These are phyloP conservation scores for Talaromyces islandicus DNA, from an alignment of 2,329 filamentous ascomycete species.

Conservation along the genomic window DNA sequence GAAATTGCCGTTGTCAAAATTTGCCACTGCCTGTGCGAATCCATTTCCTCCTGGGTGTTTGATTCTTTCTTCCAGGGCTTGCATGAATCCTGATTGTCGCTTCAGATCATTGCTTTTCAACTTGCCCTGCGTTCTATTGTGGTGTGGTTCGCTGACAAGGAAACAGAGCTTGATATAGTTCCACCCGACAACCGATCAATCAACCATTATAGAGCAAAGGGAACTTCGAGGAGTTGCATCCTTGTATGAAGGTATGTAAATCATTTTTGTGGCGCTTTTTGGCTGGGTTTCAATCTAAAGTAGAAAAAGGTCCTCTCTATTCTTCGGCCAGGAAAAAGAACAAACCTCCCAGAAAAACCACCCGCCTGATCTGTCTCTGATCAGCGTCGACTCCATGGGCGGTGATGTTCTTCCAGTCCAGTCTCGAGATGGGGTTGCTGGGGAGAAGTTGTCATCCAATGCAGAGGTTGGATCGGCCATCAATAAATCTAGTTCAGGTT, in stretches of 20 bases:
- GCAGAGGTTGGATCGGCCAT: constrained; percentile 7
- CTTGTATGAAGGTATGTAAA: not conserved
- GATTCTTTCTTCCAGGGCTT: not conserved
- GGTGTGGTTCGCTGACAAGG: not conserved
- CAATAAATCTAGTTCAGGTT: constrained; percentile 10
- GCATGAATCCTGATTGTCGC: not conserved
- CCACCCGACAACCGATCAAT: not conserved
- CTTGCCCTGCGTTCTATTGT: not conserved
- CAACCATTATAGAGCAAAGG: not conserved
- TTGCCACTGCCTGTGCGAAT: not conserved
- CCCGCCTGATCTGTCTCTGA: not conserved
- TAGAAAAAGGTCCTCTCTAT: not conserved
- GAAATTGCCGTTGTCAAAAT: not conserved
- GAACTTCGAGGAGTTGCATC: not conserved
- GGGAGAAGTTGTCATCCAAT: constrained; percentile 10
- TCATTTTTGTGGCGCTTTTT: not conserved
- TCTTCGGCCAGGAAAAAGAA: not conserved
- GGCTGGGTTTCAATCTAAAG: not conserved
- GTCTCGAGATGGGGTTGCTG: constrained; percentile 14
- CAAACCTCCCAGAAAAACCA: not conserved
- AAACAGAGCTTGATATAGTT: not conserved
- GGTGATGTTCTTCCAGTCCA: constrained; percentile 22
- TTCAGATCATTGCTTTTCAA: not conserved
- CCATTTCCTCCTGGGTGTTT: not conserved
- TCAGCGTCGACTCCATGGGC: constrained; percentile 18